These are phyloP conservation scores for Vigna radiata DNA, from an alignment of 306 rosid species.

Conservation along the genomic window DNA sequence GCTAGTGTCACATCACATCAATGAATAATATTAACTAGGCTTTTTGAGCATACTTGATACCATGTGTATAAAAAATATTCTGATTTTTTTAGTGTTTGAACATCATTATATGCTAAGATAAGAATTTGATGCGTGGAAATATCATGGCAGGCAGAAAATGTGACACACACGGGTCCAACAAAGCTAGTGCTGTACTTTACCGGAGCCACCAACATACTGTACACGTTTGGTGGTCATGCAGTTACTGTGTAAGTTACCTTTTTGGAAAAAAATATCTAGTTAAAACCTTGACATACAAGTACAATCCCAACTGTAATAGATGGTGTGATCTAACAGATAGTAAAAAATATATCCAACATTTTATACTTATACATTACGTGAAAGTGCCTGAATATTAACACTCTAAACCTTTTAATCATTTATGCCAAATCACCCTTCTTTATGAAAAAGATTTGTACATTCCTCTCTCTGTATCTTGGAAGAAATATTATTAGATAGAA, in stretches of 20 bases:
- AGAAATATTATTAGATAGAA: background rate
- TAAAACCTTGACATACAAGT: background rate
- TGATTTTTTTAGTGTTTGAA: background rate
- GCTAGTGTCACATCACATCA: conserved; percentile 1
- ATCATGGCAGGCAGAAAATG: conserved; percentile 65
- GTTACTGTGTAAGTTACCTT: conserved; percentile 78
- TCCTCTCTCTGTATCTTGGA: conserved; percentile 6
- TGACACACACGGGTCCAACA: conserved; percentile 73
- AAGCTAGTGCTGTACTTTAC: conserved; percentile 93
- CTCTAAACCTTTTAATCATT: background rate
- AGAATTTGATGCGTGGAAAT: background rate
- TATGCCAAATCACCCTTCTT: conserved; percentile 41
- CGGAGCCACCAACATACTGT: conserved; percentile 95
- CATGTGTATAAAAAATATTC: background rate
- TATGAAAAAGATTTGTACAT: conserved; percentile 37
- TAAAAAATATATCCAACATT: background rate
- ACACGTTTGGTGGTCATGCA: conserved; percentile 99
- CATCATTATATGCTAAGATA: conserved; percentile 1
- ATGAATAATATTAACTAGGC: background rate
- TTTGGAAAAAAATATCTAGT: background rate
- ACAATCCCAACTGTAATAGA: background rate
- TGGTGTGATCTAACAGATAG: background rate
- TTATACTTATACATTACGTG: background rate
- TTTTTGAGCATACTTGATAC: background rate
- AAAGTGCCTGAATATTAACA: background rate